Evolutionary conservation across 805 yeast species (phyloP).

Genomic region (Schwanniomyces occidentalis): DNA sequence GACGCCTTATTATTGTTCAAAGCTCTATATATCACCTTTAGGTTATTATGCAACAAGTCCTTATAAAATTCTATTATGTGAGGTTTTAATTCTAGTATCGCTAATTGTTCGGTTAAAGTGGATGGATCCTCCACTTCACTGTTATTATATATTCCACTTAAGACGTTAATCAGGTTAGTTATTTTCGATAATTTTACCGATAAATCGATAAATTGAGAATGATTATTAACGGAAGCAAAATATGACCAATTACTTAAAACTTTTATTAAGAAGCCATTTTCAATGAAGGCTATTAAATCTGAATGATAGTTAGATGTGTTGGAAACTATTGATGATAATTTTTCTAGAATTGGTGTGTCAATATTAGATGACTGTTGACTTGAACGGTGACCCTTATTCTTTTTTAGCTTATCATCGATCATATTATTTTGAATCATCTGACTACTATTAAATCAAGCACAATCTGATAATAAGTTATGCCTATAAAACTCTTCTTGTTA

Average conservation of each 20-base stretch:
- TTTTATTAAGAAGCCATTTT: constrained; percentile 24
- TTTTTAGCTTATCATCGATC: constrained; percentile 1
- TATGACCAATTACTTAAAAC: constrained; percentile 44
- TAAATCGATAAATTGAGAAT: constrained; percentile 46
- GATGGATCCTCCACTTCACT: constrained; percentile 1
- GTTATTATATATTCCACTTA: not conserved
- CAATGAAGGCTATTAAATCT: constrained; percentile 27
- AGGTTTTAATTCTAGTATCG: constrained; percentile 15
- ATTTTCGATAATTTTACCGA: constrained; percentile 42
- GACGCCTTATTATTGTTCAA: constrained; percentile 58
- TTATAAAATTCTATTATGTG: constrained; percentile 42
- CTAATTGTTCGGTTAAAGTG: not conserved
- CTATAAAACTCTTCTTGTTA: no score
- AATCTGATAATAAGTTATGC: no score
- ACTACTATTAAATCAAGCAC: no score
- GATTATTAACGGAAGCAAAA: constrained; percentile 51
- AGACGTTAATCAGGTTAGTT: constrained; percentile 13
- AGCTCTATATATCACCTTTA: constrained; percentile 67
- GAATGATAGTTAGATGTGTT: constrained; percentile 2
- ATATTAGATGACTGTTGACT: constrained; percentile 9
- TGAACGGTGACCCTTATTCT: not conserved
- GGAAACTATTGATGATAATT: constrained; percentile 7
- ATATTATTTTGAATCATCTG: no score
- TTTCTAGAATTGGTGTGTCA: constrained; percentile 12
- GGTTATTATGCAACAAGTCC: constrained; percentile 54